Percentiles rank a stretch among this genome's conserved stretches.
These are phyloP conservation scores for Podaxis sp. DNA, from an alignment of 768 basidiomycete genomes.

Conservation along the genomic window DNA sequence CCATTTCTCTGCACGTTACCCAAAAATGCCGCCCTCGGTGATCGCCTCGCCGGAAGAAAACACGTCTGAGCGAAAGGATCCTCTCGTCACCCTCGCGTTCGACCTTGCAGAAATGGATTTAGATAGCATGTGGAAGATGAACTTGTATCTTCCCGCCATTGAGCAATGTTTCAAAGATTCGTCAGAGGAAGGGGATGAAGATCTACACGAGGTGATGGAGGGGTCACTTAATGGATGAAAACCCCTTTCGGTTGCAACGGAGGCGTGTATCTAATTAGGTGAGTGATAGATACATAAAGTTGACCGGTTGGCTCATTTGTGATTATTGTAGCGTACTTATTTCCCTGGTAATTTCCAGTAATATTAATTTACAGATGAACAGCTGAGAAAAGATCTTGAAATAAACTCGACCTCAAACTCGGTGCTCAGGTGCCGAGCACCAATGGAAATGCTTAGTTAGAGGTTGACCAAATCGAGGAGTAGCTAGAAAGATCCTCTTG, in stretches of 20 bases:
- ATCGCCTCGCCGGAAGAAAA: slow-evolving; percentile 19
- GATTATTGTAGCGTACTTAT: background rate
- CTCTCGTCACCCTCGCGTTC: slow-evolving; percentile 73
- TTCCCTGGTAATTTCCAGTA: background rate
- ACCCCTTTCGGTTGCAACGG: background rate
- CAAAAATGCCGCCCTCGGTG: slow-evolving; percentile 71
- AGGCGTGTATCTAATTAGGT: background rate
- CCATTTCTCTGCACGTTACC: slow-evolving; percentile 94
- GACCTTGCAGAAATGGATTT: slow-evolving; percentile 75
- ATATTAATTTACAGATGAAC: background rate
- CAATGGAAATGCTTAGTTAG: too few species aligned
- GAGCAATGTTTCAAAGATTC: slow-evolving; percentile 60
- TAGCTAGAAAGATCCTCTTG: too few species aligned
- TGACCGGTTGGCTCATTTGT: background rate
- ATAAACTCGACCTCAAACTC: too few species aligned
- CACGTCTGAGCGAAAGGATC: slow-evolving; percentile 22
- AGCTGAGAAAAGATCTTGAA: too few species aligned
- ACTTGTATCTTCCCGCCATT: slow-evolving; percentile 71
- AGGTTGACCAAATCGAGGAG: too few species aligned
- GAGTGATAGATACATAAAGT: background rate
- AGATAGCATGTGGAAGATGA: slow-evolving; percentile 84
- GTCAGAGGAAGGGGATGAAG: slow-evolving; percentile 46
- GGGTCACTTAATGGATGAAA: slow-evolving; percentile 17
- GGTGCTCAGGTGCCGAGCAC: too few species aligned
- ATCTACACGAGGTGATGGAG: slow-evolving; percentile 26